phyloP scores from a whole-genome alignment of 805 yeast genomes.

The baker's yeast (Saccharomyces cerevisiae) region DNA sequence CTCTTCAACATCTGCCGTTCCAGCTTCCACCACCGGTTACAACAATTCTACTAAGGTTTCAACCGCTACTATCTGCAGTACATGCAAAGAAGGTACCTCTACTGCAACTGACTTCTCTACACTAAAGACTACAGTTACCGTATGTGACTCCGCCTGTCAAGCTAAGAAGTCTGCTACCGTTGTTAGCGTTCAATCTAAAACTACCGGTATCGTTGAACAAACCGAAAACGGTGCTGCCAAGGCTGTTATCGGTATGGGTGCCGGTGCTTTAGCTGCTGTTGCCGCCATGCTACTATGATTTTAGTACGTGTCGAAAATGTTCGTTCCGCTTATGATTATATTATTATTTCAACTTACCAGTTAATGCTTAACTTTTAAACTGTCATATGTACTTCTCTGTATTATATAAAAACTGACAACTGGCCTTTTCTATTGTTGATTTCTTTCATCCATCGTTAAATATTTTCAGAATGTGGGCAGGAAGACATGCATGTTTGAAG shows the following conservation, averaged over 20 bases:
- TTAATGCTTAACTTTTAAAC: neutral
- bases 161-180: conserved; percentile 5
- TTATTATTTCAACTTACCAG: neutral
- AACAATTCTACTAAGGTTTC: neutral
- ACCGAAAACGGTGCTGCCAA: conserved; percentile 9
- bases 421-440: neutral
- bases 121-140: conserved; percentile 1
- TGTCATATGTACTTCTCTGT: neutral
- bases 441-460: neutral
- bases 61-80: conserved; percentile 1
- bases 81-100: neutral
- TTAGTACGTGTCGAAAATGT: neutral
- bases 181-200: neutral
- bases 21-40: neutral
- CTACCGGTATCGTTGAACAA: conserved; percentile 4
- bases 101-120: neutral
- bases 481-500: too few species aligned
- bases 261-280: conserved; percentile 8
- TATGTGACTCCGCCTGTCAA: conserved; percentile 10
- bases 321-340: neutral
- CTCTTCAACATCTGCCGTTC: neutral
- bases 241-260: conserved; percentile 6
- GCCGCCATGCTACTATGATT: conserved; percentile 8
- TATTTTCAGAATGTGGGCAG: too few species aligned
- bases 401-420: neutral